Conservation (phyloP, 1,284 basidiomycete genomes). For the Rhodotorula sp. region DNA sequence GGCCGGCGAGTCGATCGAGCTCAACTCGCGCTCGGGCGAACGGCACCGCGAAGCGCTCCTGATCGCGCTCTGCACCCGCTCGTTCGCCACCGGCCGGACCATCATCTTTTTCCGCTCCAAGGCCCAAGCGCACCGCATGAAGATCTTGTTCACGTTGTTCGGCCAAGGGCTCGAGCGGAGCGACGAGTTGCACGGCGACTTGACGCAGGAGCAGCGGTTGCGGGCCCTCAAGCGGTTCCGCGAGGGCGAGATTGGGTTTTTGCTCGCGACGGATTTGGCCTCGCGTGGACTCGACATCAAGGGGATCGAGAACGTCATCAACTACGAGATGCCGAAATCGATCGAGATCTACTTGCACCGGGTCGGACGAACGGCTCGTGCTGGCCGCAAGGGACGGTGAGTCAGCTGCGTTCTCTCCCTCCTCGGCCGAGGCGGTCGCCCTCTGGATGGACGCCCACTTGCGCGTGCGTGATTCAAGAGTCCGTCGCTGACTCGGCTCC, state of each 20-base stretch:
- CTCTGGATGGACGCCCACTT: not conserved
- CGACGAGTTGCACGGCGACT: slow-evolving; percentile 89
- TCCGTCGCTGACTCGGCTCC: not conserved
- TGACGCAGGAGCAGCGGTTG: slow-evolving; percentile 91
- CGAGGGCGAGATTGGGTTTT: slow-evolving; percentile 77
- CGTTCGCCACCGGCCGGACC: slow-evolving; percentile 69
- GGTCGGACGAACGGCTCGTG: slow-evolving; percentile 93
- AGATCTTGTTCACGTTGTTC: slow-evolving; percentile 85
- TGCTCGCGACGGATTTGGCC: slow-evolving; percentile 59
- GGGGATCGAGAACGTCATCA: slow-evolving; percentile 54
- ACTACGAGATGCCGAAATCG: slow-evolving; percentile 96
- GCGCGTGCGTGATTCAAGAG: not conserved
- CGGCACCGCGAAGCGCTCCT: slow-evolving; percentile 70
- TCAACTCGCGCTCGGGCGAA: slow-evolving; percentile 55
- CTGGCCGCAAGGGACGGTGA: slow-evolving; percentile 84
- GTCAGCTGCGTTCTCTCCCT: slow-evolving; percentile 43
- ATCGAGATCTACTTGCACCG: slow-evolving; percentile 93
- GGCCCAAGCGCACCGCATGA: slow-evolving; percentile 93
- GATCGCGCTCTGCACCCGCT: slow-evolving; percentile 78
- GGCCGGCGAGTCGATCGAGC: slow-evolving; percentile 44
- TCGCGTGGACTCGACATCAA: slow-evolving; percentile 48
- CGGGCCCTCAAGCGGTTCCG: slow-evolving; percentile 82
- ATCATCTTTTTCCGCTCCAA: slow-evolving; percentile 96
- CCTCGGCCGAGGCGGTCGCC: not conserved
- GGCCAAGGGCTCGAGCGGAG: slow-evolving; percentile 65